Conservation (phyloP, 148 eudicot species). For the Rhododendron ferrugineum region DNA sequence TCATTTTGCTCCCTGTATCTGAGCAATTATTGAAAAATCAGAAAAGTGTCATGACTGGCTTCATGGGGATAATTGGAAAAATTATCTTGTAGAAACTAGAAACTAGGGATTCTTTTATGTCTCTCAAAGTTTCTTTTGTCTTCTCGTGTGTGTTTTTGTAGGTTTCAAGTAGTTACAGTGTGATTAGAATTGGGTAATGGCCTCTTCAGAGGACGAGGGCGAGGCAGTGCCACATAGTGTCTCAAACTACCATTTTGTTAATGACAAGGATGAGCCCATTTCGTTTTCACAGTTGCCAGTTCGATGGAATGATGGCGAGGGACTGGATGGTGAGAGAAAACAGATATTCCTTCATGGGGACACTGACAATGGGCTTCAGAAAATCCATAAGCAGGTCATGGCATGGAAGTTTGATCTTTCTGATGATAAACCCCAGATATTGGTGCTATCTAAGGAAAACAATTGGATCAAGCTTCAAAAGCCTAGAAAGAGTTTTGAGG, state of each 20-base stretch:
- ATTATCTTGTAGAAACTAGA: background rate
- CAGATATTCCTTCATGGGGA: constrained; percentile 55
- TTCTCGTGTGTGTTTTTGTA: constrained; percentile 2
- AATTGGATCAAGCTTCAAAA: constrained; percentile 73
- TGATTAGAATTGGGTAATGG: constrained; percentile 30
- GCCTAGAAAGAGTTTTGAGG: constrained; percentile 55
- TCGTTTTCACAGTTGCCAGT: constrained; percentile 67
- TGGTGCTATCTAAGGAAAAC: constrained; percentile 54
- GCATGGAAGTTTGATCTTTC: constrained; percentile 84
- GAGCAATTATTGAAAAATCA: background rate
- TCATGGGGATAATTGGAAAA: background rate
- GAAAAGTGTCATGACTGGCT: background rate
- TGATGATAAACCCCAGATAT: constrained; percentile 45
- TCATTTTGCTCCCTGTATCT: background rate
- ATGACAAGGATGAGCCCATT: constrained; percentile 37
- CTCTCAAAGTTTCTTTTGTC: background rate
- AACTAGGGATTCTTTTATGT: background rate
- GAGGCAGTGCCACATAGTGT: constrained; percentile 43
- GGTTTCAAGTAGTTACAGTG: background rate
- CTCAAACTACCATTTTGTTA: constrained; percentile 51
- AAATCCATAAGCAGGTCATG: constrained; percentile 46
- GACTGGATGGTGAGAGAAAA: constrained; percentile 8
- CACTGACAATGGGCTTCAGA: constrained; percentile 58
- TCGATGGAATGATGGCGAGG: constrained; percentile 38
- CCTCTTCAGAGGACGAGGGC: constrained; percentile 67